These are phyloP conservation scores for Teunomyces lycoperdinae DNA, from an alignment of 805 yeast species.

Conservation along the genomic window DNA sequence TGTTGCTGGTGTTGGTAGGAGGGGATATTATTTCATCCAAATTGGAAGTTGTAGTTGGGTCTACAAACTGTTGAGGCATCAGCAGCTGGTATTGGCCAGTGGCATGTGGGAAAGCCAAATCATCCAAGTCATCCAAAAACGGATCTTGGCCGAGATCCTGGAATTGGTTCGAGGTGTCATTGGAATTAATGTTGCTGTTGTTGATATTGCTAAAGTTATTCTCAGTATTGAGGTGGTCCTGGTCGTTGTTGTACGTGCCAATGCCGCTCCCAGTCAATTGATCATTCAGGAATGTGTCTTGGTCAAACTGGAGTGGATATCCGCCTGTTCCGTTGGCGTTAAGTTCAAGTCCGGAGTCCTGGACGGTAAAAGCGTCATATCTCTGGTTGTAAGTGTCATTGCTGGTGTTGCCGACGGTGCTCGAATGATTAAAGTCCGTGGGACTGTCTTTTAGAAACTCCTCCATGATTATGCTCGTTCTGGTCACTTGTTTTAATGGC, in stretches of 20 bases:
- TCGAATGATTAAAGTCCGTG: conserved; percentile 16
- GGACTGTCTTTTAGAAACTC: conserved; percentile 34
- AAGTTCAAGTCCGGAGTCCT: background rate
- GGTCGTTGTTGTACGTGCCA: background rate
- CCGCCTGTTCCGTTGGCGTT: conserved; percentile 3
- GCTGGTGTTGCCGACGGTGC: conserved; percentile 1
- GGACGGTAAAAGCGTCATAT: background rate
- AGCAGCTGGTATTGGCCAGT: conserved; percentile 5
- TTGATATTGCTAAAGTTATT: background rate
- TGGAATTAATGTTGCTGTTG: background rate
- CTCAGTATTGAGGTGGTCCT: background rate
- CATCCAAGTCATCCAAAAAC: conserved; percentile 30
- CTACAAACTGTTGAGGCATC: conserved; percentile 9
- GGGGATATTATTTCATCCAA: conserved; percentile 41
- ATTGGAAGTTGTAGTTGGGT: conserved; percentile 18
- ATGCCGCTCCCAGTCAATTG: background rate
- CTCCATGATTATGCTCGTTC: conserved; percentile 19
- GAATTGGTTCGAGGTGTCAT: background rate
- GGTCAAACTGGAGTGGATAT: conserved; percentile 10
- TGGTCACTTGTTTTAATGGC: background rate
- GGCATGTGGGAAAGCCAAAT: conserved; percentile 13
- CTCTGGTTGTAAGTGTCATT: conserved; percentile 5
- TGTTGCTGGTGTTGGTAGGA: conserved; percentile 14
- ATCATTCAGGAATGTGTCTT: background rate
- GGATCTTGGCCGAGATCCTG: conserved; percentile 22